Evolutionary conservation across 2,329 filamentous ascomycete species (phyloP).

Genomic region (Aspergillus aculeatinus): DNA sequence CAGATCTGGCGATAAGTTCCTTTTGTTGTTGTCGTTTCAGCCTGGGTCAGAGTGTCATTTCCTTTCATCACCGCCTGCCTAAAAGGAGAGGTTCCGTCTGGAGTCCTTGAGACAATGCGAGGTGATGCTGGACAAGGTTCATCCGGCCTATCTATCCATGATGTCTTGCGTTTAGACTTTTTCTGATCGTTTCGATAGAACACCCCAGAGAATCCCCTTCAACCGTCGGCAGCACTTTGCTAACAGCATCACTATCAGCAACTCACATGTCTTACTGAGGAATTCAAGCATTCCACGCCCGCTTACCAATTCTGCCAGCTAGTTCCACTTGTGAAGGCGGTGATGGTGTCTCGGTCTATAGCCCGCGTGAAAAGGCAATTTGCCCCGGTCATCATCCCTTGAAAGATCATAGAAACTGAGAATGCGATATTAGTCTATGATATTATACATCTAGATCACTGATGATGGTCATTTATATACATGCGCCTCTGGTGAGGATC

Average conservation of each 20-base stretch:
- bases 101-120: no score
- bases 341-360: neutral
- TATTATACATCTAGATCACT: conserved; percentile 10
- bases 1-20: neutral
- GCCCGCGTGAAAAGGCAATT: no score
- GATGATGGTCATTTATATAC: conserved; percentile 13
- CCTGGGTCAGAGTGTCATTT: neutral
- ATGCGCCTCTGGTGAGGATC: conserved; percentile 6
- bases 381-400: neutral
- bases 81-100: no score
- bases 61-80: neutral
- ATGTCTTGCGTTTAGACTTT: no score
- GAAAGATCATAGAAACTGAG: neutral
- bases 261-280: no score
- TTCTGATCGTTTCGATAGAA: no score
- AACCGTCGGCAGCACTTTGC: no score
- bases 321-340: neutral
- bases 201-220: no score
- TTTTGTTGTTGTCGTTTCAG: neutral
- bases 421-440: neutral
- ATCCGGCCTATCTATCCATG: no score
- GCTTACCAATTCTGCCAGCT: neutral
- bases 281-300: no score
- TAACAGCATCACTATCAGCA: no score
- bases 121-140: no score